phyloP scores from a whole-genome alignment of 164 flowering plant species.

The Hamamelis virginiana region DNA sequence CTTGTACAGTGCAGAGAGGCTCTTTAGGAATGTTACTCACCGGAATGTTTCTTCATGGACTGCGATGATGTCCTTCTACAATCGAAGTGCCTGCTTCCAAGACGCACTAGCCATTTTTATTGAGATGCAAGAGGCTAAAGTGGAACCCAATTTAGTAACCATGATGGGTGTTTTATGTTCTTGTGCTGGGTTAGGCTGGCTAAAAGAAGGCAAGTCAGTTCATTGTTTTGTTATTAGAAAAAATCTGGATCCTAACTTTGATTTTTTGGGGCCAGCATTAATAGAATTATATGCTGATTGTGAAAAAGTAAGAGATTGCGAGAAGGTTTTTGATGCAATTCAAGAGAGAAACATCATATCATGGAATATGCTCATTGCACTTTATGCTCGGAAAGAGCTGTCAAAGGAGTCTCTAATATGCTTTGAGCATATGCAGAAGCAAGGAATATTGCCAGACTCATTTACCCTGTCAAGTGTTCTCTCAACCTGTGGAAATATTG shows the following conservation, averaged over 20 bases:
- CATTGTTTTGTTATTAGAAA: slow-evolving; percentile 58
- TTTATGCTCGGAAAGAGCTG: slow-evolving; percentile 45
- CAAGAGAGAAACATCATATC: slow-evolving; percentile 38
- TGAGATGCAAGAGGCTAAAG: slow-evolving; percentile 41
- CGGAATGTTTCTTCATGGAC: slow-evolving; percentile 50
- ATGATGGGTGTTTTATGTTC: slow-evolving; percentile 48
- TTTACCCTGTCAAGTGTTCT: slow-evolving; percentile 59
- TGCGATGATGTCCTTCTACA: slow-evolving; percentile 63
- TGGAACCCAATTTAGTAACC: slow-evolving; percentile 52
- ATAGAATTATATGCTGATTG: slow-evolving; percentile 56
- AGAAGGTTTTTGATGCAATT: slow-evolving; percentile 33
- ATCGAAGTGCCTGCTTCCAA: slow-evolving; percentile 39
- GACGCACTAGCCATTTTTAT: slow-evolving; percentile 45
- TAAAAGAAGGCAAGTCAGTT: slow-evolving; percentile 59
- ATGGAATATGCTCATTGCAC: slow-evolving; percentile 72
- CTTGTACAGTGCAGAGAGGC: slow-evolving; percentile 43
- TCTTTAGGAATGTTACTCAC: slow-evolving; percentile 29
- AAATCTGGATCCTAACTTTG: slow-evolving; percentile 34
- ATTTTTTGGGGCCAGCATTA: slow-evolving; percentile 45
- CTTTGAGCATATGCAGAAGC: slow-evolving; percentile 40
- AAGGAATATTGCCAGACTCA: slow-evolving; percentile 57
- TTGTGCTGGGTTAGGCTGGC: slow-evolving; percentile 51
- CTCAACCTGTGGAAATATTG: slow-evolving; percentile 55
- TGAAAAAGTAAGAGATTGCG: slow-evolving; percentile 33
- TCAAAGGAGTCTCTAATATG: slow-evolving; percentile 44